Evolutionary conservation across 768 basidiomycete genomes (phyloP), one percentile per base, ranked within the genome.

Genomic region (Xerocomus brunneocitrinus): DNA sequence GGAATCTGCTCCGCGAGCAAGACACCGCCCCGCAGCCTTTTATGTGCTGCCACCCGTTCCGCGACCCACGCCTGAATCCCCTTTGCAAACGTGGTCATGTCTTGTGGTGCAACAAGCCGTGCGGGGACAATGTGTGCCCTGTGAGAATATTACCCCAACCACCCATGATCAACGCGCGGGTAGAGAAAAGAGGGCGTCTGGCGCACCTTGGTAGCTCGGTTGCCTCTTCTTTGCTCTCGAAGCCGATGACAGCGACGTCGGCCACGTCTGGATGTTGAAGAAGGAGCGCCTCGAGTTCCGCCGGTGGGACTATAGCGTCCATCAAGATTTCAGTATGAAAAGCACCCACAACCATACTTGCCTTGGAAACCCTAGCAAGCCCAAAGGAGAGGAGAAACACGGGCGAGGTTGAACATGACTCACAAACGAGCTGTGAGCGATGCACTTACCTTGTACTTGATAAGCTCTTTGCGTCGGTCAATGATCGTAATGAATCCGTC

Each of bases 231-330:
- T 76, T 75, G 56, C 76, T 79, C 4, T 83, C 75, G 1, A 94
- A 71, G 2, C 91, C 90, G 52, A 94, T 85, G 19, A 95, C 92
- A 9, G 84, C 91, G 1, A 77, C 79, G 61, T 97, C 93, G 3
- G 82, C 84, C 16, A 95, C 74, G 0, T 85, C 80, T 1, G 86
- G 84, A 60, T 93, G 87, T 5, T 80, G 80, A 14, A 93, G 70
- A 0, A 94, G 77, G 0, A 91, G 72, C 28, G 81, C 79, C 62
- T 95, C 92, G 4, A 95, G 77, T 60, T 93, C 91, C 2, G 92
- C 91, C 0, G 91, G 91, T 7, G 92, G 83, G 16, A 94, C 91
- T 89, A 59, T 38, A 31, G 2, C 3, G 14, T 14, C 10, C 22
- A 32, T 57, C 27, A 53, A 40, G 27, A 25, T 24, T 6, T 16